phyloP scores from a whole-genome alignment of 2,329 filamentous ascomycete genomes.

The Alternaria triticina region DNA sequence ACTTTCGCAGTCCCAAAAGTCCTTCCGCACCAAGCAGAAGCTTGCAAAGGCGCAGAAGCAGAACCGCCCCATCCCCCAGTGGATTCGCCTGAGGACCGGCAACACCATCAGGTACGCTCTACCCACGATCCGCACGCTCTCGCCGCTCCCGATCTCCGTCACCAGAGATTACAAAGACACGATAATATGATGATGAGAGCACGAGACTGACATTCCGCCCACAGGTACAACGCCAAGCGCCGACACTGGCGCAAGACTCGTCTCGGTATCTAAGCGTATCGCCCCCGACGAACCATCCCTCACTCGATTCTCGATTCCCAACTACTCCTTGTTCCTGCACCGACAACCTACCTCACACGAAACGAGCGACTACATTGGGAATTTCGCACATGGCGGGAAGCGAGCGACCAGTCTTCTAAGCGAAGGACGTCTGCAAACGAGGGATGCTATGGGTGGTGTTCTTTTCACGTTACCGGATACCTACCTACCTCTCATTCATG shows the following conservation, averaged over 20 bases:
- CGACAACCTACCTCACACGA: conserved; percentile 25
- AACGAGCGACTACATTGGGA: conserved; percentile 36
- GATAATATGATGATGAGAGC: neutral
- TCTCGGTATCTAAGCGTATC: conserved; percentile 89
- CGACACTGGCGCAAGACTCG: conserved; percentile 99
- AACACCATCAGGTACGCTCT: conserved; percentile 97
- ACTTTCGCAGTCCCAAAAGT: conserved; percentile 87
- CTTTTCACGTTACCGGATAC: conserved; percentile 33
- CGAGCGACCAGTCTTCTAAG: conserved; percentile 35
- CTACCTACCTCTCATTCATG: conserved; percentile 35
- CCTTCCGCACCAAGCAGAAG: conserved; percentile 99
- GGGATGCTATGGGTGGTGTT: conserved; percentile 32
- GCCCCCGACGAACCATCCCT: conserved; percentile 48
- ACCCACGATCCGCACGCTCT: neutral
- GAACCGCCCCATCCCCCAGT: conserved; percentile 99
- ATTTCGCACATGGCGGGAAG: conserved; percentile 36
- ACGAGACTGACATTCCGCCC: conserved; percentile 17
- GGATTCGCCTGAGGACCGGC: conserved; percentile 97
- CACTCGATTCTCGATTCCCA: conserved; percentile 45
- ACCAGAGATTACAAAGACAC: conserved; percentile 1
- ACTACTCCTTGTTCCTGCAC: conserved; percentile 27
- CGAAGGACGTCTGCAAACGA: conserved; percentile 31
- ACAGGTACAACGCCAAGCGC: conserved; percentile 99
- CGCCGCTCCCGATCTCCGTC: neutral
- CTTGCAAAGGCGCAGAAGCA: conserved; percentile 99